Conservation (phyloP, 1,284 basidiomycete genomes). For the Malassezia slooffiae region DNA sequence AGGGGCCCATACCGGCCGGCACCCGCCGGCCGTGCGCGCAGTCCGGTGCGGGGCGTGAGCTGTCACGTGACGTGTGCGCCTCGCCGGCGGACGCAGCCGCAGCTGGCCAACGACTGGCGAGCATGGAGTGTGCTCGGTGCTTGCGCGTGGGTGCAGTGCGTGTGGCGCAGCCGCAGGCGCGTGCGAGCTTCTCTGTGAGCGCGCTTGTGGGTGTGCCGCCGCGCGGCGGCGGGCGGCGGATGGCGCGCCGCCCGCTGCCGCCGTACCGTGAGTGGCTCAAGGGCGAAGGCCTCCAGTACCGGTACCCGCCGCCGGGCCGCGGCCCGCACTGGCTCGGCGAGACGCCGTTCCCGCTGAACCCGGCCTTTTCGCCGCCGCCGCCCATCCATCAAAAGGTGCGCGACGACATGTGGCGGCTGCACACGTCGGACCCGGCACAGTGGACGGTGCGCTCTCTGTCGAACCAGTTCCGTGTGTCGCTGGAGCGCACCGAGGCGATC, state of each 20-base stretch:
- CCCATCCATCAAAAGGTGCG: slow-evolving; percentile 31
- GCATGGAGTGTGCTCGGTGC: too few species aligned
- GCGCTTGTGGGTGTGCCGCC: background rate
- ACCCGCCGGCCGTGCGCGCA: too few species aligned
- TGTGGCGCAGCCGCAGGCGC: too few species aligned
- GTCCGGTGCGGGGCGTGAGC: too few species aligned
- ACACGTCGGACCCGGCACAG: slow-evolving; percentile 25
- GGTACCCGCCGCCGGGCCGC: slow-evolving; percentile 27
- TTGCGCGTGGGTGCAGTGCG: too few species aligned
- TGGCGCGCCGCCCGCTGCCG: slow-evolving; percentile 17
- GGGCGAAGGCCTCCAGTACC: slow-evolving; percentile 26
- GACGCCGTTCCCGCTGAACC: slow-evolving; percentile 44
- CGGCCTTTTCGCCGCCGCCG: slow-evolving; percentile 37
- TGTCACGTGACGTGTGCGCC: too few species aligned
- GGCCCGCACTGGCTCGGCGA: slow-evolving; percentile 42
- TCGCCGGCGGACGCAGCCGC: too few species aligned
- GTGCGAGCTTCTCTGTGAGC: too few species aligned
- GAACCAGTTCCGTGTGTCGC: slow-evolving; percentile 27
- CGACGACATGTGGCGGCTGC: slow-evolving; percentile 36
- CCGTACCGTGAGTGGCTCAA: slow-evolving; percentile 35
- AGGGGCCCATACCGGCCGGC: too few species aligned
- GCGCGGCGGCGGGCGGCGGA: slow-evolving; percentile 1
- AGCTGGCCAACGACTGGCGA: too few species aligned
- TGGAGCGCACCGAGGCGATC: slow-evolving; percentile 34
- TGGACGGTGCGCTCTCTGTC: slow-evolving; percentile 38